Conservation (phyloP, 202 grass and related monocot species). For the Panicum virgatum region DNA sequence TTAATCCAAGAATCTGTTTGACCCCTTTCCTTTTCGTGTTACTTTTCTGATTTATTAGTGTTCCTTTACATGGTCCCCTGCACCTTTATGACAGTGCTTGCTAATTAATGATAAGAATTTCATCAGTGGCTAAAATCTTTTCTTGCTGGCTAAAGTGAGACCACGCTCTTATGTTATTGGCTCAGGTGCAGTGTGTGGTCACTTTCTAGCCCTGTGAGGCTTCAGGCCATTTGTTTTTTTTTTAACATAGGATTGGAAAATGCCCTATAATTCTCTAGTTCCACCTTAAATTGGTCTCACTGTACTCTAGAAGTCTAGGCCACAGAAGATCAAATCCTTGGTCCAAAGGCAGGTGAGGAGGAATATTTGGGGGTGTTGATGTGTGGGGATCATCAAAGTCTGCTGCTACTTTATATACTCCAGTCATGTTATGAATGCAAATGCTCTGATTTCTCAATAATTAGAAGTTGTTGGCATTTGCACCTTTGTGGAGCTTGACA, state of each 20-base stretch:
- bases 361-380: background rate
- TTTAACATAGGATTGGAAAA: slow-evolving; percentile 12
- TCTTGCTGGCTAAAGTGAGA: slow-evolving; percentile 54
- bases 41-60: slow-evolving; percentile 39
- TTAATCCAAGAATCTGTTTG: slow-evolving; percentile 38
- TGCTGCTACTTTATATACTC: slow-evolving; percentile 5
- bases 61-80: slow-evolving; percentile 39
- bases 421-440: slow-evolving; percentile 7
- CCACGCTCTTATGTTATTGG: slow-evolving; percentile 18
- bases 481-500: slow-evolving; percentile 24
- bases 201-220: slow-evolving; percentile 20
- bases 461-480: background rate
- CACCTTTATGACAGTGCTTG: slow-evolving; percentile 36
- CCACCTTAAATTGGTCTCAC: background rate
- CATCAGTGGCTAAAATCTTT: slow-evolving; percentile 35
- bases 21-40: slow-evolving; percentile 28
- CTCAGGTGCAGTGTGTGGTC: slow-evolving; percentile 24
- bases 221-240: slow-evolving; percentile 27
- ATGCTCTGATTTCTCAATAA: slow-evolving; percentile 5
- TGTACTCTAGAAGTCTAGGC: background rate
- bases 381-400: background rate
- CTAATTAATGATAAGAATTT: slow-evolving; percentile 44
- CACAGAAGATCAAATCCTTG: background rate
- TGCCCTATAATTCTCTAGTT: background rate
- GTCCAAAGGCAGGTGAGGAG: background rate